Evolutionary conservation across 805 yeast species (phyloP).

Genomic region (Saturnispora quitensis): DNA sequence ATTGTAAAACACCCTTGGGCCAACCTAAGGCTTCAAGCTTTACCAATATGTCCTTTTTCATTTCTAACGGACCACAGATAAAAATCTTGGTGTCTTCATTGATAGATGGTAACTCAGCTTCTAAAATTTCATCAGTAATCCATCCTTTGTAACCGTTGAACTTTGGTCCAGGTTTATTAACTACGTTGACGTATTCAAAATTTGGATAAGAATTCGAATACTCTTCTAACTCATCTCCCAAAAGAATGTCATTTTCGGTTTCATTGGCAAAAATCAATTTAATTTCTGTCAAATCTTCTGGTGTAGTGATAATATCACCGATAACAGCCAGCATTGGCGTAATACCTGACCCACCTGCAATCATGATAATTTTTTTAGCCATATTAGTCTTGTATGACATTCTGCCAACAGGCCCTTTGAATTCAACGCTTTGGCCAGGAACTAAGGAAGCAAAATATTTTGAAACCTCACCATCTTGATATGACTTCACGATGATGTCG

Average conservation of each 20-base stretch:
- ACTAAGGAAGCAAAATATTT: constrained; percentile 53
- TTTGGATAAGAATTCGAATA: constrained; percentile 54
- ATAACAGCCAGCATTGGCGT: constrained; percentile 83
- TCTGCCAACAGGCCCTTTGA: constrained; percentile 75
- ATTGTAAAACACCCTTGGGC: constrained; percentile 28
- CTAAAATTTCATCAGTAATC: constrained; percentile 49
- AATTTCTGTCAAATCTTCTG: constrained; percentile 54
- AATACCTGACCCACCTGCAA: constrained; percentile 86
- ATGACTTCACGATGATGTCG: constrained; percentile 70
- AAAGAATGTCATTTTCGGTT: constrained; percentile 65
- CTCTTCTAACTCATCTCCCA: constrained; percentile 66
- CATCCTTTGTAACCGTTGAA: constrained; percentile 61
- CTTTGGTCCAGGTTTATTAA: constrained; percentile 37
- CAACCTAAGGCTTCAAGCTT: constrained; percentile 56
- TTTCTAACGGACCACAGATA: constrained; percentile 67
- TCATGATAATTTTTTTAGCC: constrained; percentile 54
- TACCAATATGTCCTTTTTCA: constrained; percentile 46
- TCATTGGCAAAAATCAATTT: constrained; percentile 64
- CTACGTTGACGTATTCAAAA: constrained; percentile 50
- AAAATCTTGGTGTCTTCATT: constrained; percentile 45
- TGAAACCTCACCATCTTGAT: constrained; percentile 62
- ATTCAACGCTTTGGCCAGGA: constrained; percentile 58
- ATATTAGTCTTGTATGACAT: constrained; percentile 49
- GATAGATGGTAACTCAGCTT: constrained; percentile 43
- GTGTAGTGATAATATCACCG: constrained; percentile 58